Percentiles rank a stretch among this genome's conserved stretches.
phyloP scores from a whole-genome alignment of 176 grass and related monocot species.

The Sorghum bicolor region DNA sequence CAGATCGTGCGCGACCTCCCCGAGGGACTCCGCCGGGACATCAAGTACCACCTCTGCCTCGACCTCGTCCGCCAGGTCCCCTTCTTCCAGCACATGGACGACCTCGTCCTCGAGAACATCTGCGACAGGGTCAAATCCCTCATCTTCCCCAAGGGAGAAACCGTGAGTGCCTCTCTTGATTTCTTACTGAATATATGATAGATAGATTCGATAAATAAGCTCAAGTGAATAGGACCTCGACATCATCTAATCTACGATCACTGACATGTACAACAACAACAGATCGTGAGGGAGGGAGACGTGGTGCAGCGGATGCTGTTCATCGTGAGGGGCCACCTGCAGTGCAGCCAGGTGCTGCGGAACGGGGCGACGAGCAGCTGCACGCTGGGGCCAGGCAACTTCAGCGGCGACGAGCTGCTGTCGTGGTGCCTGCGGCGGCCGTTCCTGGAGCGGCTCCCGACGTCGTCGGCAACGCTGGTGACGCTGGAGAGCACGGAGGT shows the following conservation, averaged over 20 bases:
- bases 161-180: slow-evolving; percentile 26
- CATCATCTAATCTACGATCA: too few relatives aligned
- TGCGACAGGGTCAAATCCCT: slow-evolving; percentile 71
- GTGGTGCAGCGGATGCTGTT: slow-evolving; percentile 86
- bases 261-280: background rate
- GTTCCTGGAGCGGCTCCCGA: slow-evolving; percentile 67
- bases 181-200: too few relatives aligned
- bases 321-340: slow-evolving; percentile 80
- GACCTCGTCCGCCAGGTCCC: slow-evolving; percentile 93
- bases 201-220: too few relatives aligned
- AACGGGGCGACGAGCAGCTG: slow-evolving; percentile 70
- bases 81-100: slow-evolving; percentile 92
- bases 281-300: slow-evolving; percentile 75
- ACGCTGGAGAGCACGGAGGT: slow-evolving; percentile 78
- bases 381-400: slow-evolving; percentile 89
- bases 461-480: slow-evolving; percentile 72
- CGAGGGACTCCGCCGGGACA: slow-evolving; percentile 75
- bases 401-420: slow-evolving; percentile 88
- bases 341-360: slow-evolving; percentile 74
- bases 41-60: slow-evolving; percentile 93
- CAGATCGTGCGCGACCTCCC: slow-evolving; percentile 70
- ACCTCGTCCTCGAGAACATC: slow-evolving; percentile 94
- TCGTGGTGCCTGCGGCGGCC: slow-evolving; percentile 88
- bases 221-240: too few relatives aligned
- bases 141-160: slow-evolving; percentile 80